Evolutionary conservation across 148 eudicot genomes (phyloP).

Genomic region (Spergularia bocconei): DNA sequence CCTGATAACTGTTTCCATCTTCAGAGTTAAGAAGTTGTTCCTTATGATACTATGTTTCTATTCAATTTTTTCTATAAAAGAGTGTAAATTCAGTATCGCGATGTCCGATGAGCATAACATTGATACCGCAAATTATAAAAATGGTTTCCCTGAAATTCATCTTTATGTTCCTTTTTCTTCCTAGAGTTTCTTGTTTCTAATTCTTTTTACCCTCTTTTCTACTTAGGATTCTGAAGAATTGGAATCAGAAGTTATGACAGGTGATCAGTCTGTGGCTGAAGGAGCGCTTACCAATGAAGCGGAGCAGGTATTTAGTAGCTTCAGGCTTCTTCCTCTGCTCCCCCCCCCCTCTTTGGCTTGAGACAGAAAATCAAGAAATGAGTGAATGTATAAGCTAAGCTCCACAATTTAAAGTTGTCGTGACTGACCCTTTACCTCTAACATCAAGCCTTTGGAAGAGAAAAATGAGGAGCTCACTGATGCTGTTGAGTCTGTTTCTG

Average conservation of each 20-base stretch:
- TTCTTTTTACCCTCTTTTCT: constrained; percentile 1
- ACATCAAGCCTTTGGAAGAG: constrained; percentile 35
- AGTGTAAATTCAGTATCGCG: neutral
- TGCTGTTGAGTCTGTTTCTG: constrained; percentile 36
- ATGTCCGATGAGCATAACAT: neutral
- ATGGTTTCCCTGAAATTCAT: neutral
- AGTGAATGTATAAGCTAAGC: neutral
- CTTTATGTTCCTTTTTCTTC: neutral
- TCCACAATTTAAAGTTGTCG: neutral
- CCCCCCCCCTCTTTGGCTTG: neutral
- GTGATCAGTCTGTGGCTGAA: constrained; percentile 35
- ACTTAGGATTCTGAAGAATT: constrained; percentile 48
- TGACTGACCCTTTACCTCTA: constrained; percentile 15
- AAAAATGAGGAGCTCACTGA: constrained; percentile 38
- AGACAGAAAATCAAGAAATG: neutral
- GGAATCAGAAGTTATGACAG: constrained; percentile 37
- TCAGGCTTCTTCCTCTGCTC: neutral
- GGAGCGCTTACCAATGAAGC: constrained; percentile 36
- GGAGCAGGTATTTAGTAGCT: constrained; percentile 34
- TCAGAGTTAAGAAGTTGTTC: neutral
- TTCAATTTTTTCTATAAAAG: neutral
- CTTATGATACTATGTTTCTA: neutral
- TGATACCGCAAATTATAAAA: neutral
- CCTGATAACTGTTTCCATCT: neutral
- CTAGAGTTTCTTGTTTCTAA: neutral